Base-by-base conservation (phyloP, 441 rosid genomes). In the Flueggea neowawraea region DNA sequence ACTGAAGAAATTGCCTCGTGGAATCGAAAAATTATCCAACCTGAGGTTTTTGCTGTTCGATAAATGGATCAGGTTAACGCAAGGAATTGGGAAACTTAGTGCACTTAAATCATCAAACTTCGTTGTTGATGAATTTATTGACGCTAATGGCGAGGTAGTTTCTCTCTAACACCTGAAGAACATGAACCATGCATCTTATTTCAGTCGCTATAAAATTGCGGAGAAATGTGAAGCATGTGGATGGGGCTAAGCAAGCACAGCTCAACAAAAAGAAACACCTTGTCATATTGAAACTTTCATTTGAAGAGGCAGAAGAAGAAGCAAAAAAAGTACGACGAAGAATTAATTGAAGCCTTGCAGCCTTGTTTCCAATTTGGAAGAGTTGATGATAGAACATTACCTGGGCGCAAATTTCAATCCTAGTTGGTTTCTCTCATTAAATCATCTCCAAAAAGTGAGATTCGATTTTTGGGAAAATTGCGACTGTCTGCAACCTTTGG, bases 401-500 rank as follows among this genome's bases (percentile, higher is more conserved):
- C 4, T 50, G 52, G 62, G 71, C 12, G 28, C 5, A n/a, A 15
- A 16, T 16, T 9, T 65, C 13, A 17, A 15, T 10, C 57, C 64
- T 2, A 17, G n/a, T 56, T 66, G 67, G 75, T 11, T 61, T 33
- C 22, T 61, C 0, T 61, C 33, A 2, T 57, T 71, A 58, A 52
- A 22, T 5, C 55, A 65, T 16, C n/a, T 64, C 28, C 47, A 10
- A 39, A 16, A 7, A 0, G 16, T 45, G 32, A 5, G 10, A 16
- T 22, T 22, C 2, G 28, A 1, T 22, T 22, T 52, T 61, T 31
- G 8, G 10, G 0, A 10, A 17, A 12, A 57, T 12, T 73, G 62
- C 45, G 43, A 51, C 53, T n/a, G 52, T 36, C 12, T 73, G 63
- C 66, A 67, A 22, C 61, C 77, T 3, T 33, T 73, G 12, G 63